A percentile compares a stretch with the other conserved stretches of the same genome.
Evolutionary conservation across 2,329 filamentous ascomycete species (phyloP).

Genomic region (Colletotrichum plurivorum): DNA sequence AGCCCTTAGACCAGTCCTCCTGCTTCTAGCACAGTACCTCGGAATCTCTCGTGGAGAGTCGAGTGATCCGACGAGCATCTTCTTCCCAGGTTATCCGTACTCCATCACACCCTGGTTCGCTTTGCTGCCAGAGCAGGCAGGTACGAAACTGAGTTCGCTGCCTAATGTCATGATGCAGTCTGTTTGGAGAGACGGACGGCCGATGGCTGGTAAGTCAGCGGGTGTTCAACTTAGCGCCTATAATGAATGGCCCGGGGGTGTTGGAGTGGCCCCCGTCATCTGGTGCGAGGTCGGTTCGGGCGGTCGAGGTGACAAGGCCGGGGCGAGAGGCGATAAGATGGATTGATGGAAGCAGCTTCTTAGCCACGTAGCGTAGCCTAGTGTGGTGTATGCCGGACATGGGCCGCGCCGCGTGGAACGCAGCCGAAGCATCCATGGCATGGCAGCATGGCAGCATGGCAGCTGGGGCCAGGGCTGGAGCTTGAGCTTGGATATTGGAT

Average conservation of each 20-base stretch:
- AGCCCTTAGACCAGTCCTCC: not conserved
- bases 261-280: conserved; percentile 10
- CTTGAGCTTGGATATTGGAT: conserved; percentile 1
- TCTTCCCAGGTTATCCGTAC: not conserved
- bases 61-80: not conserved
- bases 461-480: not conserved
- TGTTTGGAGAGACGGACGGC: not conserved
- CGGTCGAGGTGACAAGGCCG: conserved; percentile 9
- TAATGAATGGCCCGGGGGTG: not conserved
- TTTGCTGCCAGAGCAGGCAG: not conserved
- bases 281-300: not conserved
- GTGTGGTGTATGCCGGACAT: conserved; percentile 10
- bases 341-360: not conserved
- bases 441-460: conserved; percentile 10
- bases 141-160: not conserved
- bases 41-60: too few relatives aligned
- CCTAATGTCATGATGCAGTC: not conserved
- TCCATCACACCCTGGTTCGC: conserved; percentile 12
- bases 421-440: conserved; percentile 19
- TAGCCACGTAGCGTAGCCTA: conserved; percentile 6
- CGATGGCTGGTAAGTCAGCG: conserved; percentile 21
- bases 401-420: conserved; percentile 29
- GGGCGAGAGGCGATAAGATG: conserved; percentile 23
- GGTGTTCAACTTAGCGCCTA: not conserved
- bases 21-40: too few relatives aligned